These are phyloP conservation scores for Cubamyces sp. DNA, from an alignment of 768 basidiomycete genomes.

Conservation along the genomic window DNA sequence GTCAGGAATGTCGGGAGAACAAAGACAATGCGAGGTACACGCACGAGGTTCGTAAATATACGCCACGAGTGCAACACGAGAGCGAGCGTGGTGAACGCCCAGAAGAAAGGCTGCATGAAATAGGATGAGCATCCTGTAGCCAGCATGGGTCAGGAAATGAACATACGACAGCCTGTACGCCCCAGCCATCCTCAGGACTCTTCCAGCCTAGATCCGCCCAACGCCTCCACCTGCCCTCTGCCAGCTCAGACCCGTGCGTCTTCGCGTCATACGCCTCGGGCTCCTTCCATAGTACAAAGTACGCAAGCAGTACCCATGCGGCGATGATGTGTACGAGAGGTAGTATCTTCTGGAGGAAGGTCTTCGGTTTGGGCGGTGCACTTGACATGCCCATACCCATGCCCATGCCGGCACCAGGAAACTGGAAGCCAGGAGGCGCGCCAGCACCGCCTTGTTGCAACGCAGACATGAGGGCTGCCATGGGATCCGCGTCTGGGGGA, in stretches of 20 bases:
- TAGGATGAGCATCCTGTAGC: neutral
- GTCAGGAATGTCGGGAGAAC: neutral
- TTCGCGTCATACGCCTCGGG: constrained; percentile 52
- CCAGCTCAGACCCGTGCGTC: constrained; percentile 40
- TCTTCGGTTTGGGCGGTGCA: constrained; percentile 36
- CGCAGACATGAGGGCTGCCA: constrained; percentile 38
- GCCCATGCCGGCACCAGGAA: constrained; percentile 35
- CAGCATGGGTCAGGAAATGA: neutral
- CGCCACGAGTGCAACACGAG: constrained; percentile 72
- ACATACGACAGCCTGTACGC: constrained; percentile 64
- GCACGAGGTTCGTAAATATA: constrained; percentile 70
- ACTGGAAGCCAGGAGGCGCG: constrained; percentile 25
- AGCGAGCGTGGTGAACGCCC: constrained; percentile 77
- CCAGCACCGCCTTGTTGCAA: constrained; percentile 31
- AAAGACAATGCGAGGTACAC: constrained; percentile 31
- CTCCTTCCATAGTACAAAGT: constrained; percentile 70
- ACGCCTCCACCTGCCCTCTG: constrained; percentile 50
- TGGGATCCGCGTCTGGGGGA: constrained; percentile 33
- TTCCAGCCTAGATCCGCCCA: constrained; percentile 62
- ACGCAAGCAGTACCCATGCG: constrained; percentile 66
- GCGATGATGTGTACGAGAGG: constrained; percentile 68
- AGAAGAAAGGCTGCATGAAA: constrained; percentile 70
- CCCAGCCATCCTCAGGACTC: constrained; percentile 45
- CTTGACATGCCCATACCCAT: constrained; percentile 22
- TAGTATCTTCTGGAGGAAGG: constrained; percentile 60